Percentiles rank a stretch among this genome's conserved stretches.
These are phyloP conservation scores for Dacryopinax primogenitus DNA, from an alignment of 768 basidiomycete genomes.

Conservation along the genomic window DNA sequence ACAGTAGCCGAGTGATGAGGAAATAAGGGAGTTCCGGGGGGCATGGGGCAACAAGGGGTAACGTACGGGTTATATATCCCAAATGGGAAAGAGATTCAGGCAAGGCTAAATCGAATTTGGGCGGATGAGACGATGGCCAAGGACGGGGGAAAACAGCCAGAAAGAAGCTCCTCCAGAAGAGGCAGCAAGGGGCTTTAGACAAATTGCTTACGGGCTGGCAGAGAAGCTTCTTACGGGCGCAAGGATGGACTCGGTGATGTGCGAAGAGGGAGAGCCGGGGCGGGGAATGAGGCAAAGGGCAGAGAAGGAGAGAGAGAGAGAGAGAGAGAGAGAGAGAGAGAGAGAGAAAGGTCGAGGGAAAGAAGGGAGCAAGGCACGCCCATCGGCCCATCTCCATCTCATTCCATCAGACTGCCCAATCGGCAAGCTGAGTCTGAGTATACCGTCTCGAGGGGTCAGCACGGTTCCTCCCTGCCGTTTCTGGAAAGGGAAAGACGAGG, in stretches of 20 bases:
- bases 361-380: background rate
- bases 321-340: background rate
- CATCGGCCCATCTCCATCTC: too few relatives aligned
- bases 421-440: background rate
- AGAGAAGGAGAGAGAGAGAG: background rate
- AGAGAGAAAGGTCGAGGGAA: background rate
- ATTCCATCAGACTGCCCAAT: too few relatives aligned
- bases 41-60: background rate
- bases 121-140: background rate
- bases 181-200: too few relatives aligned
- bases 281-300: background rate
- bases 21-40: background rate
- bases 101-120: background rate
- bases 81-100: background rate
- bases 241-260: background rate
- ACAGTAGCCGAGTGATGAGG: background rate
- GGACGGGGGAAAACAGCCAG: background rate
- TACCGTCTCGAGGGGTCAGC: background rate
- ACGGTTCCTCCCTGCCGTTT: background rate
- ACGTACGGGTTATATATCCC: background rate
- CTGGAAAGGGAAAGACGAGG: slow-evolving; percentile 1
- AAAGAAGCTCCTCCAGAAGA: background rate
- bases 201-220: too few relatives aligned
- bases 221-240: too few relatives aligned
- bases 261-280: background rate